These are phyloP conservation scores for Capsicum baccatum DNA, from an alignment of 257 asterid species.

Conservation along the genomic window DNA sequence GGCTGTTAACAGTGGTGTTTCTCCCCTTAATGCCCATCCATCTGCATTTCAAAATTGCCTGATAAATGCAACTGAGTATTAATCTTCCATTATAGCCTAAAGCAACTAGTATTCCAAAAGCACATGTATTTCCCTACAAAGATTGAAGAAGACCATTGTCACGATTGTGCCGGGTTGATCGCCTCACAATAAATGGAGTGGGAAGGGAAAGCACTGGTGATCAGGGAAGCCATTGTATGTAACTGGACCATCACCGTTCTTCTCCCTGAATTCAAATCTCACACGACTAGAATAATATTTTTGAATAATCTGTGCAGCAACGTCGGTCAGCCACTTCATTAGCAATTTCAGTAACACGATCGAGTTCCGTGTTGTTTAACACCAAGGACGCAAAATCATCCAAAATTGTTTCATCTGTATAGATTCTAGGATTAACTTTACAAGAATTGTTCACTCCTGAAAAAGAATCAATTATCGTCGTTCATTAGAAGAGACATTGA, in stretches of 20 bases:
- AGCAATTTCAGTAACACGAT: background rate
- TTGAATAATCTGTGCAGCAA: background rate
- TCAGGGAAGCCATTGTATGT: background rate
- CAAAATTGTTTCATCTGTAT: background rate
- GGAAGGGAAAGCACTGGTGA: background rate
- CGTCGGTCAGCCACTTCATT: background rate
- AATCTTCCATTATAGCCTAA: constrained; percentile 10
- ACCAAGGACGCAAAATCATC: constrained; percentile 13
- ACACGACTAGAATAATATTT: background rate
- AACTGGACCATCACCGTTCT: constrained; percentile 7
- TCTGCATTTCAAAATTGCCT: constrained; percentile 4
- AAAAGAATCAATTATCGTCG: background rate
- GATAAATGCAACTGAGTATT: background rate
- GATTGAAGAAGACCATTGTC: background rate
- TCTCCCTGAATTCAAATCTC: background rate
- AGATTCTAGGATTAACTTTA: background rate
- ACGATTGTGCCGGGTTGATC: background rate
- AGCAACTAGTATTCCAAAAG: constrained; percentile 6
- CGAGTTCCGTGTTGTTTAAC: background rate
- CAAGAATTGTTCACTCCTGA: background rate
- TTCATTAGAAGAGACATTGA: background rate
- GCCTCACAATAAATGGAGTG: constrained; percentile 14
- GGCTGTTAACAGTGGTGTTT: background rate
- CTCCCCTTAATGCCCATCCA: constrained; percentile 10
- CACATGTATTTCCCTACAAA: background rate